Evolutionary conservation across 2,329 filamentous ascomycete genomes (phyloP).

Genomic region (Fusarium avenaceum): DNA sequence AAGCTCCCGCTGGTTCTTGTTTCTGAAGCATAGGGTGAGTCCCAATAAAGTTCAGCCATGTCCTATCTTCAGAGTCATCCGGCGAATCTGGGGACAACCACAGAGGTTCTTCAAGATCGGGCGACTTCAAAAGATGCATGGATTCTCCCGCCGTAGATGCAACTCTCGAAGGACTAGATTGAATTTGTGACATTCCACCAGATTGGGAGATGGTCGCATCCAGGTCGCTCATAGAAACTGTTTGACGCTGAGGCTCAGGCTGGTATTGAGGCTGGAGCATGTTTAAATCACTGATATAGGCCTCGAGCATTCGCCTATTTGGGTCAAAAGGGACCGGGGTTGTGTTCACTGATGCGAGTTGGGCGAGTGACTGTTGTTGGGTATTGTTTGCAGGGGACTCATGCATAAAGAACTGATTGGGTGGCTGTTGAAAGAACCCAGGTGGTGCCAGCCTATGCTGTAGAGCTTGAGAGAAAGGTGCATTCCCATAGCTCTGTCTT

Average conservation of each 20-base stretch:
- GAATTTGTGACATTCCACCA: conserved; percentile 12
- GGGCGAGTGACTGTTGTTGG: background rate
- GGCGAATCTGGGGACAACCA: conserved; percentile 3
- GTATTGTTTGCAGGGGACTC: background rate
- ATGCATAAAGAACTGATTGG: background rate
- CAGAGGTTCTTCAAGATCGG: conserved; percentile 11
- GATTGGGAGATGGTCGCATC: conserved; percentile 10
- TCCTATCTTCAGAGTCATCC: background rate
- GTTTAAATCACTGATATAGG: background rate
- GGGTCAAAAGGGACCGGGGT: background rate
- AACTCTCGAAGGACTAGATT: conserved; percentile 31
- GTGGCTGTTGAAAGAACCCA: background rate
- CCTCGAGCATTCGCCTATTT: background rate
- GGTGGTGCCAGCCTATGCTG: background rate
- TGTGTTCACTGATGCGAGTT: background rate
- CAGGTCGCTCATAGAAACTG: conserved; percentile 5
- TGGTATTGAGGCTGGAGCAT: background rate
- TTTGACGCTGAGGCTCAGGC: background rate
- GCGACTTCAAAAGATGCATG: conserved; percentile 14
- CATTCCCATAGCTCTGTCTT: background rate
- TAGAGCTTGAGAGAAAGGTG: background rate
- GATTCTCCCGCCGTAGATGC: conserved; percentile 34
- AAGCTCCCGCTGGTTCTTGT: background rate
- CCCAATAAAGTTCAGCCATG: conserved; percentile 20
- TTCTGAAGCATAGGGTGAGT: conserved; percentile 21